Evolutionary conservation across 345 rosid genomes (phyloP), one percentile per base, ranked within the genome.

Genomic region (Gynandropsis gynandra): DNA sequence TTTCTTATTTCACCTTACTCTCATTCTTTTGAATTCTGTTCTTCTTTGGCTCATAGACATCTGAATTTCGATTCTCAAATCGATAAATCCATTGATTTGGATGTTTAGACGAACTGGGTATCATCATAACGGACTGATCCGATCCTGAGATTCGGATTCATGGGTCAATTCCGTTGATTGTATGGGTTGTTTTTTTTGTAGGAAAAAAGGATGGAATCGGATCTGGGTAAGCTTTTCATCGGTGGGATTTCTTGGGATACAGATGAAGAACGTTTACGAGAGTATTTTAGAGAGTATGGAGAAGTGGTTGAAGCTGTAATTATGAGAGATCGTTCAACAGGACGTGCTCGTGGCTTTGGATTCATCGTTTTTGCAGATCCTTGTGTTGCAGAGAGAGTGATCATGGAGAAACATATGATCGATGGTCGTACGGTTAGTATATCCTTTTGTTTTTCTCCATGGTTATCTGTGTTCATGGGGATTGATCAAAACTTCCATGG

Each of bases 171-270:
- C 67, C 31, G 50, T 42, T 56, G 52, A 57, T 59, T 59, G 68
- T 57, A 42, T 36, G 53, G 58, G 62, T 36, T 34, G 67, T 64
- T 65, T 14, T 68, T 48, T 75, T 66, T 49, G 56, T 32, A 67
- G 72, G 73, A 62, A 79, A 80, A 59, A 57, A 78, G 68, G 87
- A 90, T 90, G 96, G 96, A 84, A 72, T 84, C 96, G 63, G 96
- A 87, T 87, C 95, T 78, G 67, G 96, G 98, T 32, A 90, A 90
- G 80, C 96, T 90, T 68, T 90, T 90, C 81, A 76, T 90, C 65
- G 98, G 98, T 63, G 98, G 98, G 71, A 87, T 90, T 63, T 90
- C 98, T 6, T 90, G 98, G 98, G 98, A 90, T 72, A 87, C 96
- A 14, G 87, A 84, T 49, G 98, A 90, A 64, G 96, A 84, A 59